These are phyloP conservation scores for Fraxinus cuspidata DNA, from an alignment of 257 asterid genomes.

Conservation along the genomic window DNA sequence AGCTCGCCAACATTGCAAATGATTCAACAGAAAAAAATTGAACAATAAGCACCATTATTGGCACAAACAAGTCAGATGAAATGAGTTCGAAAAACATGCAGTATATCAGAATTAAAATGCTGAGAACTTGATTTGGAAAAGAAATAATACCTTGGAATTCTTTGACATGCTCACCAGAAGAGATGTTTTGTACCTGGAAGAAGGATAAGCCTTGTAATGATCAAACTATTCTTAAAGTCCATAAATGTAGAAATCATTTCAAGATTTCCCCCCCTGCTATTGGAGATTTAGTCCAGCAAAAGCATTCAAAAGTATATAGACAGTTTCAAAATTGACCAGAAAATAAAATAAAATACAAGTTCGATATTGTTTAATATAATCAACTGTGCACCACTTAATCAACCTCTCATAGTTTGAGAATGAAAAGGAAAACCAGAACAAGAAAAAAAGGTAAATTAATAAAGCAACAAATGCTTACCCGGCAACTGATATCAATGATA, in stretches of 20 bases:
- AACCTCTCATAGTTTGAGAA: not conserved
- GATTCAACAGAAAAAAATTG: not conserved
- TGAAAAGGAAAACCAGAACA: conserved; percentile 8
- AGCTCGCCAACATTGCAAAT: not conserved
- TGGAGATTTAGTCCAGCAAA: not conserved
- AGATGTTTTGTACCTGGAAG: conserved; percentile 67
- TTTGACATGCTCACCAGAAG: conserved; percentile 69
- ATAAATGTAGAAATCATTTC: not conserved
- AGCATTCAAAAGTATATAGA: not conserved
- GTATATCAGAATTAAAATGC: not conserved
- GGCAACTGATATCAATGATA: conserved; percentile 63
- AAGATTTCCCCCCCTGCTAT: conserved; percentile 14
- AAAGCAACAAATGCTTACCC: conserved; percentile 46
- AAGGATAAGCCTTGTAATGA: conserved; percentile 4
- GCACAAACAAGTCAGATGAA: not conserved
- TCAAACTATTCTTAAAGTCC: not conserved
- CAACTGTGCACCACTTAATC: not conserved
- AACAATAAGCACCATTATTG: not conserved
- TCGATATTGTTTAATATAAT: not conserved
- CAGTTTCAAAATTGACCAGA: not conserved
- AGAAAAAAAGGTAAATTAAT: not conserved
- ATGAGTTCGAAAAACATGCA: conserved; percentile 5
- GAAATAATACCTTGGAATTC: conserved; percentile 69
- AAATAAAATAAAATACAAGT: not conserved
- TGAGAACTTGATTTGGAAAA: conserved; percentile 12